These are phyloP conservation scores for Paramecium tetraurelia DNA, from an alignment of 73 alveolate genomes.

Conservation along the genomic window DNA sequence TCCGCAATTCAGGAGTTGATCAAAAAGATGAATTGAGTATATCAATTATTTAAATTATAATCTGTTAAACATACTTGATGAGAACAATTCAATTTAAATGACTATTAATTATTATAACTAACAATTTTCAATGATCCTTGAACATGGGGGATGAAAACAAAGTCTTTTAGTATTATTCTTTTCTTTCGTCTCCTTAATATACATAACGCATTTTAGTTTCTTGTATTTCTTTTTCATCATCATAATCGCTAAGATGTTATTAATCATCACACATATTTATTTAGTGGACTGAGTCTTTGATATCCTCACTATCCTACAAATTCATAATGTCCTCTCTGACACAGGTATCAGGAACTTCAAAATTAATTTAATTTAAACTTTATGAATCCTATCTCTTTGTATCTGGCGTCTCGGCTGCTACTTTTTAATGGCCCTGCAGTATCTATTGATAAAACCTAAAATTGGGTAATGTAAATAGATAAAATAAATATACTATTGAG, in stretches of 20 bases:
- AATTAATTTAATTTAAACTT: not conserved
- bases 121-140: slow-evolving; percentile 8
- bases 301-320: not conserved
- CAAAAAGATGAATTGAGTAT: not conserved
- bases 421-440: not conserved
- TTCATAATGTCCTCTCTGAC: not conserved
- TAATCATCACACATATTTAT: slow-evolving; percentile 18
- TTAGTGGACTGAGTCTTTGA: not conserved
- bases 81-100: not conserved
- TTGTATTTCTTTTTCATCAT: not conserved
- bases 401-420: slow-evolving; percentile 3
- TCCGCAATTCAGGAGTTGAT: not conserved
- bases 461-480: not conserved
- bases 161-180: not conserved
- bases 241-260: slow-evolving; percentile 49
- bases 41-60: not conserved
- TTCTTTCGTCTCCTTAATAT: not conserved
- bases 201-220: not conserved
- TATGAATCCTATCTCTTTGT: not conserved
- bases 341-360: slow-evolving; percentile 24
- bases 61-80: not conserved
- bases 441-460: slow-evolving; percentile 39
- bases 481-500: not conserved
- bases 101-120: not conserved
- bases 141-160: slow-evolving; percentile 28